Conservation (phyloP, 208 protist species). For the Trypanosoma theileri region DNA sequence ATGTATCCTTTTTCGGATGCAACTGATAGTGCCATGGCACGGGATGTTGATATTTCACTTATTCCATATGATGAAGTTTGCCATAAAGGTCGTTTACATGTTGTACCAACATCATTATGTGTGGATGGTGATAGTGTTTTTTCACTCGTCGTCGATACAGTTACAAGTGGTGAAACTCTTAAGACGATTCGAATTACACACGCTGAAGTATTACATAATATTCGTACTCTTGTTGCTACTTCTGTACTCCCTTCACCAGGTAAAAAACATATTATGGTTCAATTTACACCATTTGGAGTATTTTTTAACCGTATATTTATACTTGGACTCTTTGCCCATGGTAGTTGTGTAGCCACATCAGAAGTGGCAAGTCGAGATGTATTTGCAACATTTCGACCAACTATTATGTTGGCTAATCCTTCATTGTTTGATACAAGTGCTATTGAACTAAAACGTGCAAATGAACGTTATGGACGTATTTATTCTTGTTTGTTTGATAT, state of each 20-base stretch:
- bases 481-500: conserved; percentile 74
- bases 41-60: conserved; percentile 81
- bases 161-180: conserved; percentile 25
- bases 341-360: conserved; percentile 66
- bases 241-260: conserved; percentile 60
- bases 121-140: conserved; percentile 37
- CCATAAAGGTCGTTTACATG: conserved; percentile 47
- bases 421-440: conserved; percentile 74
- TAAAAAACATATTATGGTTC: conserved; percentile 67
- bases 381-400: conserved; percentile 64
- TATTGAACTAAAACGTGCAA: conserved; percentile 58
- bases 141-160: conserved; percentile 60
- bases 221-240: conserved; percentile 59
- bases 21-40: conserved; percentile 54
- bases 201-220: conserved; percentile 59
- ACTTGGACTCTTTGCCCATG: conserved; percentile 67
- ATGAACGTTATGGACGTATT: conserved; percentile 51
- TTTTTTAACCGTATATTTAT: conserved; percentile 78
- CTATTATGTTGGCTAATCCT: conserved; percentile 66
- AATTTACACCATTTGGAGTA: conserved; percentile 68
- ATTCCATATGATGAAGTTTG: conserved; percentile 65
- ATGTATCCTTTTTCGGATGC: conserved; percentile 58
- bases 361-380: conserved; percentile 46
- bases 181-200: conserved; percentile 63
- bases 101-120: conserved; percentile 17